Percentiles rank a stretch among this genome's conserved stretches.
phyloP scores from a whole-genome alignment of 345 rosid species.

The Populus nigra region DNA sequence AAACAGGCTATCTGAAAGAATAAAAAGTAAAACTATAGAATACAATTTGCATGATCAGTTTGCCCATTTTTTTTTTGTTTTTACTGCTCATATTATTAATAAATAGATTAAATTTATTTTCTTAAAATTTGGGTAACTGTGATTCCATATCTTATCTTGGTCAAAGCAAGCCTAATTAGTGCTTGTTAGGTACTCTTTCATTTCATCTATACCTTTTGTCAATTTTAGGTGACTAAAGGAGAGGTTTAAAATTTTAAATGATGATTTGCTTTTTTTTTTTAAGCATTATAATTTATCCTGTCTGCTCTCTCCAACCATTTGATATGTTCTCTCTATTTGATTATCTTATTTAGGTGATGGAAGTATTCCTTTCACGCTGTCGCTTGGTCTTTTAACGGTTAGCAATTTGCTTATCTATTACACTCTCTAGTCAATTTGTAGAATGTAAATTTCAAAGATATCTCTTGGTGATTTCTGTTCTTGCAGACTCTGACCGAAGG shows the following conservation, averaged over 20 bases:
- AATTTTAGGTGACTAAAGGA: not conserved
- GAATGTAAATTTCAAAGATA: not conserved
- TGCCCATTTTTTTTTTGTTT: not conserved
- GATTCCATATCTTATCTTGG: not conserved
- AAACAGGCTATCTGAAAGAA: not conserved
- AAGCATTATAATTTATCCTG: not conserved
- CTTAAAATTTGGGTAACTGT: not conserved
- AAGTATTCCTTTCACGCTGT: constrained; percentile 65
- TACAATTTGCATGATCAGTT: not conserved
- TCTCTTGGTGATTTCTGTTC: not conserved
- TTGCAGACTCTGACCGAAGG: constrained; percentile 86
- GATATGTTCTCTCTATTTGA: not conserved
- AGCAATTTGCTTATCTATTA: constrained; percentile 19
- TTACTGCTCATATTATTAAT: not conserved
- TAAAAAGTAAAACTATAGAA: not conserved
- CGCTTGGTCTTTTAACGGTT: constrained; percentile 82
- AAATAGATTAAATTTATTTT: not conserved
- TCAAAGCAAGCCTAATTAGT: not conserved
- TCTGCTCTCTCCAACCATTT: not conserved
- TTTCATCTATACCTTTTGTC: not conserved
- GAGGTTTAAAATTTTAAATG: not conserved
- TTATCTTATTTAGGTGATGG: constrained; percentile 73
- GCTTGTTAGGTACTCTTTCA: not conserved
- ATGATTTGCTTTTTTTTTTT: not conserved
- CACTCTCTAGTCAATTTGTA: not conserved